phyloP scores from a whole-genome alignment of 352 stramenopile genomes.

The Phytophthora fragariae region DNA sequence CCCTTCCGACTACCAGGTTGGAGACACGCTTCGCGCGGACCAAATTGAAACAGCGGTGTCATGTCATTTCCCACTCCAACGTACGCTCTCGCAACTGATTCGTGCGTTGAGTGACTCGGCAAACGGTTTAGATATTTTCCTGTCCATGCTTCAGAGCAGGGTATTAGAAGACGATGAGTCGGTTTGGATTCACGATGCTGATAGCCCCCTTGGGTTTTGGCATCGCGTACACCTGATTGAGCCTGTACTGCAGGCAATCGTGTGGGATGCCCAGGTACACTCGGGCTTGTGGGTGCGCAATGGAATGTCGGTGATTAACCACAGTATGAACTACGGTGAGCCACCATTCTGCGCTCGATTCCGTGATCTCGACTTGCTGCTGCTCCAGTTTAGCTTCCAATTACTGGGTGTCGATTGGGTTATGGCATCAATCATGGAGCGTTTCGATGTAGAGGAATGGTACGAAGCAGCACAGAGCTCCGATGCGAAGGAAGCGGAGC shows the following conservation, averaged over 20 bases:
- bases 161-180: constrained; percentile 36
- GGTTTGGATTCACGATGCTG: constrained; percentile 66
- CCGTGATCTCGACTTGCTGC: constrained; percentile 82
- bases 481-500: constrained; percentile 59
- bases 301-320: constrained; percentile 84
- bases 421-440: constrained; percentile 74
- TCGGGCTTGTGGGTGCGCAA: constrained; percentile 88
- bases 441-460: constrained; percentile 75
- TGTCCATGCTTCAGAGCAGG: constrained; percentile 53
- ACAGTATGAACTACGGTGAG: constrained; percentile 92
- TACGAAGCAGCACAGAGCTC: constrained; percentile 53
- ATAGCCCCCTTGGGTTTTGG: constrained; percentile 80
- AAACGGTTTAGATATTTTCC: constrained; percentile 65
- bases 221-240: constrained; percentile 84
- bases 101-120: constrained; percentile 70
- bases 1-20: constrained; percentile 62
- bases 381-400: constrained; percentile 84
- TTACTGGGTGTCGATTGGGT: constrained; percentile 80
- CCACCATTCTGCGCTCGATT: constrained; percentile 88
- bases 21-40: constrained; percentile 57
- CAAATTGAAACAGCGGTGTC: constrained; percentile 75
- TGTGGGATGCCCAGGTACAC: constrained; percentile 90
- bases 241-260: constrained; percentile 79
- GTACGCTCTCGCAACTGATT: constrained; percentile 76
- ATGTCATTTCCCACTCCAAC: constrained; percentile 85